phyloP scores from a whole-genome alignment of 2,329 filamentous ascomycete genomes.

The Nemania serpens region DNA sequence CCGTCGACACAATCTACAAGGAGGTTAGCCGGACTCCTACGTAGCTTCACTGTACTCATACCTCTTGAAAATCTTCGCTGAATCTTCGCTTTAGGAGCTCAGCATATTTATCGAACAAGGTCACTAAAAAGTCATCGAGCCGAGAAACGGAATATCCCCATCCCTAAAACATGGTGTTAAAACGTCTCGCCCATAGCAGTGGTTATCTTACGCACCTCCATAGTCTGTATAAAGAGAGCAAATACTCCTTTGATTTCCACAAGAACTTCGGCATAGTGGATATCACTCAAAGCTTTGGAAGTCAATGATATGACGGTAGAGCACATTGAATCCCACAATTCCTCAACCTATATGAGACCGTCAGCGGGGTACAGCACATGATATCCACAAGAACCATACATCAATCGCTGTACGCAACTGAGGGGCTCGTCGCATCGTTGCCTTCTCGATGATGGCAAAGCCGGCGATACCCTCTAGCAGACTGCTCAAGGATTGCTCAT shows the following conservation, averaged over 20 bases:
- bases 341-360: slow-evolving; percentile 70
- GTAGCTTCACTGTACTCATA: slow-evolving; percentile 40
- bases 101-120: slow-evolving; percentile 90
- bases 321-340: slow-evolving; percentile 98
- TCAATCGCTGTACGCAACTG: slow-evolving; percentile 82
- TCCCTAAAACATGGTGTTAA: slow-evolving; percentile 54
- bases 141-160: slow-evolving; percentile 86
- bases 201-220: slow-evolving; percentile 73
- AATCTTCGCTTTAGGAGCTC: slow-evolving; percentile 89
- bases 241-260: slow-evolving; percentile 95
- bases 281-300: slow-evolving; percentile 73
- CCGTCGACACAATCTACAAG: slow-evolving; percentile 74
- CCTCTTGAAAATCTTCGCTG: slow-evolving; percentile 94
- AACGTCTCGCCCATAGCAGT: background rate
- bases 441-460: slow-evolving; percentile 94
- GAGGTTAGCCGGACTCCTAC: slow-evolving; percentile 21
- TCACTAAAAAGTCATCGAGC: slow-evolving; percentile 84
- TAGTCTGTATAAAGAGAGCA: slow-evolving; percentile 94
- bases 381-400: slow-evolving; percentile 53
- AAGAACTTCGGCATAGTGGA: slow-evolving; percentile 87
- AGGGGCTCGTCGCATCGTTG: slow-evolving; percentile 85
- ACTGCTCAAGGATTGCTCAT: slow-evolving; percentile 84
- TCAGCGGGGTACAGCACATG: background rate
- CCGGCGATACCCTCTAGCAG: slow-evolving; percentile 92
- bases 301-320: slow-evolving; percentile 83